These are phyloP conservation scores for Pinguiococcus pyrenoidosus DNA, from an alignment of 108 stramenopile species.

Conservation along the genomic window DNA sequence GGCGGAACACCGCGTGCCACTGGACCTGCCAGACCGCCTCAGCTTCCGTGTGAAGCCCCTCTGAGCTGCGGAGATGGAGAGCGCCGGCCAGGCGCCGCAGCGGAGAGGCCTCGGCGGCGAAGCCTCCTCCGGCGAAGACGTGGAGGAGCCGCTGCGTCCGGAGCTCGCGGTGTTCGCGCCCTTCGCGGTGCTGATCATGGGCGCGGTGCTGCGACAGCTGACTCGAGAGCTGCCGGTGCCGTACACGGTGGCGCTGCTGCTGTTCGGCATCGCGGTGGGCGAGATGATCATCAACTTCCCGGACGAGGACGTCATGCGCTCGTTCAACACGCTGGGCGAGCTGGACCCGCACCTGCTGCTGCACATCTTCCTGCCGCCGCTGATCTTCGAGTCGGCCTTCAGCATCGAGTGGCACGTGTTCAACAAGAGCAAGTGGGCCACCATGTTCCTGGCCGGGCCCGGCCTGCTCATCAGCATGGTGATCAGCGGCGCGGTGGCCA, in stretches of 20 bases:
- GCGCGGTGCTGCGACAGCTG: background rate
- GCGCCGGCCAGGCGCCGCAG: too few species aligned
- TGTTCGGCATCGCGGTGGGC: background rate
- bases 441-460: constrained; percentile 12
- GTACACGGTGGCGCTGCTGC: constrained; percentile 9
- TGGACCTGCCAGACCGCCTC: too few species aligned
- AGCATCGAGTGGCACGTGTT: constrained; percentile 16
- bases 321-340: background rate
- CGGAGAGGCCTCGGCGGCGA: too few species aligned
- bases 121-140: too few species aligned
- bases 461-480: constrained; percentile 6
- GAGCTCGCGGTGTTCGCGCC: background rate
- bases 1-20: too few species aligned
- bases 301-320: background rate
- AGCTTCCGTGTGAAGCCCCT: too few species aligned
- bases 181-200: background rate
- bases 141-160: too few species aligned
- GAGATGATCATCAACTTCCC: too few species aligned
- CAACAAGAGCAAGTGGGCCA: constrained; percentile 6
- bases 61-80: too few species aligned
- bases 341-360: constrained; percentile 28
- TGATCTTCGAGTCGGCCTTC: constrained; percentile 29
- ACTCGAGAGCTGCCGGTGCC: constrained; percentile 1
- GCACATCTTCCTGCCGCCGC: constrained; percentile 37
- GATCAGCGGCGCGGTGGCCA: constrained; percentile 1